Conservation (phyloP, 352 stramenopile genomes). For the Pythium coloratum region DNA sequence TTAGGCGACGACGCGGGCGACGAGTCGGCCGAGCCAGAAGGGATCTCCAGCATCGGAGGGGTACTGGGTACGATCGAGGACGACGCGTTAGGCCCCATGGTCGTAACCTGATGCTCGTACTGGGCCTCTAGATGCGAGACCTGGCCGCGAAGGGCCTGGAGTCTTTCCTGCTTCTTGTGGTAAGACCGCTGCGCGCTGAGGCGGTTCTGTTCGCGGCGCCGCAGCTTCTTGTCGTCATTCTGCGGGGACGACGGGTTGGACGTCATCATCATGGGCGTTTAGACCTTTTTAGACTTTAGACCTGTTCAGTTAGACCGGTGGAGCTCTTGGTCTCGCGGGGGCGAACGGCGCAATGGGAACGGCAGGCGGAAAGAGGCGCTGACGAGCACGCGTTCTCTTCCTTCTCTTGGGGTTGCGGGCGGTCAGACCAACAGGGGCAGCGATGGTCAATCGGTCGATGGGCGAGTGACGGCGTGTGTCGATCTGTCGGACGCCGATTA, state of each 20-base stretch:
- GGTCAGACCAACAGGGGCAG: neutral
- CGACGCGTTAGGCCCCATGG: conserved; percentile 3
- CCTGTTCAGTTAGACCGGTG: too few relatives aligned
- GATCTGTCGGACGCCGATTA: conserved; percentile 11
- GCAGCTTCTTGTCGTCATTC: conserved; percentile 27
- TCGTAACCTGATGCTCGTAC: conserved; percentile 28
- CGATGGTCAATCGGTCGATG: neutral
- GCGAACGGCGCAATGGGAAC: too few relatives aligned
- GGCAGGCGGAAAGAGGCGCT: too few relatives aligned
- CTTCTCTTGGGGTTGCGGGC: neutral
- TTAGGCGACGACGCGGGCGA: conserved; percentile 4
- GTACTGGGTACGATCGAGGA: neutral
- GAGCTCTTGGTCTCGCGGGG: too few relatives aligned
- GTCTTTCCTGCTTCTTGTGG: conserved; percentile 38
- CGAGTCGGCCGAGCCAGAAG: neutral
- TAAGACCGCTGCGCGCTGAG: conserved; percentile 41
- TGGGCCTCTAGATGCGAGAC: conserved; percentile 30
- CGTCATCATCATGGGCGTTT: neutral
- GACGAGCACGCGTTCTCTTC: too few relatives aligned
- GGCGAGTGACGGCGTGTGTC: neutral
- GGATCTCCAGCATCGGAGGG: neutral
- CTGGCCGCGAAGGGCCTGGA: conserved; percentile 30
- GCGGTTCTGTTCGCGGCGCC: conserved; percentile 41
- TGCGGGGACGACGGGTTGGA: neutral
- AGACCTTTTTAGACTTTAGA: too few relatives aligned